Base-by-base conservation (phyloP, 495 filamentous ascomycete species). In the Annulohypoxylon moriforme region DNA sequence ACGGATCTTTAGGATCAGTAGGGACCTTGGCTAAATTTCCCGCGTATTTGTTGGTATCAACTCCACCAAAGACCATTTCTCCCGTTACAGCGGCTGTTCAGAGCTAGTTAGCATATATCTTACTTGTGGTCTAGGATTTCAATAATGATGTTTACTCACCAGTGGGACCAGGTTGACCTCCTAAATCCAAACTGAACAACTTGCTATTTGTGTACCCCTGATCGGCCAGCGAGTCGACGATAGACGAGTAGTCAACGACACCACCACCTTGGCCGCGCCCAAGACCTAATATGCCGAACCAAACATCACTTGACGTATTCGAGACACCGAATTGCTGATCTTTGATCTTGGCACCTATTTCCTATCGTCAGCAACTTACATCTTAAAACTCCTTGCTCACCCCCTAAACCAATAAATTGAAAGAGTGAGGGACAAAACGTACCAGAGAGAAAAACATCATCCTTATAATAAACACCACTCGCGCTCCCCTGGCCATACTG, bases 1-100 rank as follows among this genome's bases (percentile, higher is more conserved):
- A 77, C 76, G 70, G 60, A 31, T 77, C 73, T 33, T 55, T 60
- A 33, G 77, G 78, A 34, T 81, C 75, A 24, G 79, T 83, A 34
- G 81, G 81, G 8, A 84, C 72, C 22, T 79, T 82, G 29, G 64
- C 78, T 2, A 96, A 83, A 1, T 78, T 33, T 29, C 92, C 93
- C 16, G 82, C 81, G 75, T 88, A 96, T 70, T 93, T 94, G 50
- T 83, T 88, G 1, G 87, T 91, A 75, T 96, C 88, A 38, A 96
- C 88, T 33, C 93, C 93, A 18, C 93, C 93, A 68, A 96, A 96
- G 31, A 95, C 85, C 67, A 96, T 89, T 22, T 89, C 86, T 47
- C 92, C 93, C 3, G 87, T 88, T 40, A 81, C 81, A 40, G 58
- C 68, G 5, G 64, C 71, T 68, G 69, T 66, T 78, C 52, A 61